These are phyloP conservation scores for Helichrysum umbraculigerum DNA, from an alignment of 129 eudicot genomes.

Conservation along the genomic window DNA sequence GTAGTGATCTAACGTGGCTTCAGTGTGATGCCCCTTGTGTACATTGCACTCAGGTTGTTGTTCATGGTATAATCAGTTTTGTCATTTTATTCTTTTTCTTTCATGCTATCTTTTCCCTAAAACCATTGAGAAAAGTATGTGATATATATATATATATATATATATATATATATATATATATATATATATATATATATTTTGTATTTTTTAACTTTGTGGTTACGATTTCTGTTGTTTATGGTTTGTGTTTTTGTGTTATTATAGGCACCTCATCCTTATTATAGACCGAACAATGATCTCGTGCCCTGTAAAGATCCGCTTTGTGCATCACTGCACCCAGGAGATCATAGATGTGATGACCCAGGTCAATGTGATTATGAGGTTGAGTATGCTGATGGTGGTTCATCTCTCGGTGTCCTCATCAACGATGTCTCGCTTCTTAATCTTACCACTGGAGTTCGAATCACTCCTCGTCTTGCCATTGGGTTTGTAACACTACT, in stretches of 20 bases:
- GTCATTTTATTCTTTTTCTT: conserved; percentile 1
- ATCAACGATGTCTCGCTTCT: conserved; percentile 62
- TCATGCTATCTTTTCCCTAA: background rate
- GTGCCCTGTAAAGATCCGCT: conserved; percentile 80
- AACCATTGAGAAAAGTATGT: too few species aligned
- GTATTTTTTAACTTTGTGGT: too few species aligned
- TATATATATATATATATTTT: too few species aligned
- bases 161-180: too few species aligned
- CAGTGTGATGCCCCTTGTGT: conserved; percentile 97
- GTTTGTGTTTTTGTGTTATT: conserved; percentile 20
- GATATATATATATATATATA: too few species aligned
- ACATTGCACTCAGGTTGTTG: conserved; percentile 71
- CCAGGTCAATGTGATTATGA: conserved; percentile 92
- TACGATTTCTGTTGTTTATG: conserved; percentile 2
- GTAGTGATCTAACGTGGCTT: conserved; percentile 96
- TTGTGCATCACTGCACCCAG: conserved; percentile 75
- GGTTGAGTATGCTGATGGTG: conserved; percentile 97
- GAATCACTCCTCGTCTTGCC: conserved; percentile 63
- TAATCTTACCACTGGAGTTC: conserved; percentile 73
- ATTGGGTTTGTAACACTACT: conserved; percentile 56
- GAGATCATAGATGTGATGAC: conserved; percentile 67
- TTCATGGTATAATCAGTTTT: conserved; percentile 27
- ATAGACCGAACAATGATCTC: conserved; percentile 74
- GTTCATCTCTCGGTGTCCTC: conserved; percentile 90
- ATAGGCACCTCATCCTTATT: conserved; percentile 86